These are phyloP conservation scores for Phytophthora meadii DNA, from an alignment of 352 stramenopile species.

Conservation along the genomic window DNA sequence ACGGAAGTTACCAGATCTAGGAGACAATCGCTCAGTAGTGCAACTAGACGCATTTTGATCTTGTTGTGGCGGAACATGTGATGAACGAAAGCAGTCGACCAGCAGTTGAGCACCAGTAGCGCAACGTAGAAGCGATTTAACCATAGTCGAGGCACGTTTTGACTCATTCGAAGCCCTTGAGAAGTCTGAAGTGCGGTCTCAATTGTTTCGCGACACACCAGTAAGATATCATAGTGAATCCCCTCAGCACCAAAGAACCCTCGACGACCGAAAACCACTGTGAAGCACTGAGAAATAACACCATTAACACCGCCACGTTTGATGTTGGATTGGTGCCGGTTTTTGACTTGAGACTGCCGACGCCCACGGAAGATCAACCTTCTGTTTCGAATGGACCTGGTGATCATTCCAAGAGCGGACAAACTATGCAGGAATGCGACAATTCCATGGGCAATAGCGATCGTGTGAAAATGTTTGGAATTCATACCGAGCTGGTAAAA, in stretches of 20 bases:
- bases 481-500: slow-evolving; percentile 39
- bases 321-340: slow-evolving; percentile 1
- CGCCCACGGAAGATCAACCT: slow-evolving; percentile 16
- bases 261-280: slow-evolving; percentile 25
- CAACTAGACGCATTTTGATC: slow-evolving; percentile 33
- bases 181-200: slow-evolving; percentile 36
- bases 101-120: slow-evolving; percentile 45
- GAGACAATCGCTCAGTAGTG: slow-evolving; percentile 32
- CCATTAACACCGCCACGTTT: background rate
- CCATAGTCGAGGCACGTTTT: slow-evolving; percentile 33
- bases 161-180: slow-evolving; percentile 43
- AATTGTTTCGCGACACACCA: slow-evolving; percentile 39
- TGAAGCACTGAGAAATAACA: slow-evolving; percentile 9
- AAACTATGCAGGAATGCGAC: slow-evolving; percentile 26
- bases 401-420: slow-evolving; percentile 24
- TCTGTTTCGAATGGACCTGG: slow-evolving; percentile 26
- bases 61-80: slow-evolving; percentile 37
- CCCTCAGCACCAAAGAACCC: slow-evolving; percentile 35
- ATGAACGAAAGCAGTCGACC: slow-evolving; percentile 42
- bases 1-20: slow-evolving; percentile 40
- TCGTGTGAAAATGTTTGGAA: slow-evolving; percentile 15
- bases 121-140: slow-evolving; percentile 47
- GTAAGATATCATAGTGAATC: slow-evolving; percentile 36
- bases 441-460: slow-evolving; percentile 18
- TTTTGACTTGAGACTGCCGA: background rate